Evolutionary conservation across 2,329 filamentous ascomycete genomes (phyloP), one percentile per base, ranked within the genome.

Genomic region (Helicocarpus griseus): DNA sequence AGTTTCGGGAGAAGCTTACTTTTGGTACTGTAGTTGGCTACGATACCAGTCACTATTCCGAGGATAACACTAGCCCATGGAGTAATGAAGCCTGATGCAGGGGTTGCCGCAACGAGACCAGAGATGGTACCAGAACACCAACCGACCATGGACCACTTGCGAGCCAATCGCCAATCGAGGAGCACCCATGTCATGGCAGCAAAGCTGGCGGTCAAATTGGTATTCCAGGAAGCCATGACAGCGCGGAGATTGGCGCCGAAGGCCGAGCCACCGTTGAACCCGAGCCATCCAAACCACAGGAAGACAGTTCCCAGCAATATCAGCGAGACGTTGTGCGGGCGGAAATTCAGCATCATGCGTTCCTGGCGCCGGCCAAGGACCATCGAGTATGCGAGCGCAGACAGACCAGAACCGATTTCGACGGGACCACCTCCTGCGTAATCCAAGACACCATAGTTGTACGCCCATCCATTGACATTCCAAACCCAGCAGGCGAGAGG

Each of bases 321-420:
- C 64, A 97, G 81, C 5, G 90, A 95, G 59, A 97, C 93, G 76
- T 98, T 98, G 78, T 98, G 93, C 17, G 93, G 93, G 60, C 93
- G 88, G 81, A 97, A 97, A 80, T 97, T 97, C 73, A 96, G 82
- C 88, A 97, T 96, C 89, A 97, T 96, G 76, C 89, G 93, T 76
- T 97, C 91, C 75, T 96, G 93, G 60, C 93, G 89, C 65, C 89
- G 87, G 60, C 93, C 93, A 55, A 98, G 86, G 35, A 96, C 84
- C 87, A 88, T 86, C 2, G 90, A 95, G 75, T 97, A 98, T 58
- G 93, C 93, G 44, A 97, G 78, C 28, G 91, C 93, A 40, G 89
- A 93, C 72, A 95, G 77, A 67, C 93, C 93, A 53, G 93, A 97
- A 55, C 82, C 87, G 62, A 98, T 97, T 73, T 98, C 93, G 78